Evolutionary conservation across 345 rosid species (phyloP).

Genomic region (Sapria himalayana): DNA sequence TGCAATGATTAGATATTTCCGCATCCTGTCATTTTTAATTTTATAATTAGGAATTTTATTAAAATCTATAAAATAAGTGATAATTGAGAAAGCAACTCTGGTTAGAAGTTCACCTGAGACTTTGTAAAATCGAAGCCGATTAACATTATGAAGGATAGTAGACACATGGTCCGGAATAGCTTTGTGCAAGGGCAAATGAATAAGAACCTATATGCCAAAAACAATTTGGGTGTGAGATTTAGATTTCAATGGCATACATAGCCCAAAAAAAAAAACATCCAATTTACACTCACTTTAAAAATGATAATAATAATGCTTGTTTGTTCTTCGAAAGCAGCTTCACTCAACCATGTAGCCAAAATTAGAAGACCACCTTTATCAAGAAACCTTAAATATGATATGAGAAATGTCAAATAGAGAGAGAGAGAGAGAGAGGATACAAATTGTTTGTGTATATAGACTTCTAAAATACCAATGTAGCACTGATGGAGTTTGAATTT

Average conservation of each 20-base stretch:
- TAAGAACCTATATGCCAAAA: slow-evolving; percentile 44
- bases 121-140: slow-evolving; percentile 56
- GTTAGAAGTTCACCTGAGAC: slow-evolving; percentile 62
- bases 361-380: slow-evolving; percentile 81
- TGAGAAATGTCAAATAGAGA: slow-evolving; percentile 6
- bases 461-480: slow-evolving; percentile 37
- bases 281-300: slow-evolving; percentile 28
- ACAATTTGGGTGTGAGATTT: too few species aligned
- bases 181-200: slow-evolving; percentile 73
- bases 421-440: slow-evolving; percentile 3
- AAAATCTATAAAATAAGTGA: too few species aligned
- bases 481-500: slow-evolving; percentile 54
- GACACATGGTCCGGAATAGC: slow-evolving; percentile 85
- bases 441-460: slow-evolving; percentile 2
- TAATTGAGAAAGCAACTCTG: too few species aligned
- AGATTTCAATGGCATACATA: too few species aligned
- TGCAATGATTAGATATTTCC: too few species aligned
- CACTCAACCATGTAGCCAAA: slow-evolving; percentile 81
- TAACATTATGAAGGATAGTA: slow-evolving; percentile 75
- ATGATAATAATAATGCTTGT: slow-evolving; percentile 48
- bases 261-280: too few species aligned
- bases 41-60: too few species aligned
- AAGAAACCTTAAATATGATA: slow-evolving; percentile 45
- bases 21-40: too few species aligned
- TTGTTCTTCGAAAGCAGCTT: slow-evolving; percentile 81